Conservation (phyloP, 2,329 filamentous ascomycete species). For the Exophiala xenobiotica region DNA sequence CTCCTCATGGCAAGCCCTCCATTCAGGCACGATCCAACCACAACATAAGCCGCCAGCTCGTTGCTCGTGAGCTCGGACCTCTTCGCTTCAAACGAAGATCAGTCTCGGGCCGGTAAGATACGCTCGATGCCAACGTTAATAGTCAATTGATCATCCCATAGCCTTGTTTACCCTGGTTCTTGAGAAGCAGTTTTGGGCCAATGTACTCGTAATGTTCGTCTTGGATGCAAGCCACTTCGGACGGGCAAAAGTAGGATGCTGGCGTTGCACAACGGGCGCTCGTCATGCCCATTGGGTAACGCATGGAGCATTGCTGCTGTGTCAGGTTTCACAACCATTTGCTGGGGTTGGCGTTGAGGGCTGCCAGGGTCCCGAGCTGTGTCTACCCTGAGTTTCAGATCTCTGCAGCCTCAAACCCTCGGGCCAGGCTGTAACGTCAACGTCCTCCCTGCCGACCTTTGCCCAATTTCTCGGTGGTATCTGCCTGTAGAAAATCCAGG, state of each 20-base stretch:
- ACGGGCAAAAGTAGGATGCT: too few relatives aligned
- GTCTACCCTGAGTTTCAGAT: not conserved
- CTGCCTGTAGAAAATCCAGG: not conserved
- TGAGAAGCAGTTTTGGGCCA: too few relatives aligned
- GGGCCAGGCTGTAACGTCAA: not conserved
- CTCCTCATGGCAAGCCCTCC: not conserved
- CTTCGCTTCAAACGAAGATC: not conserved
- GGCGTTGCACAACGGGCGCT: not conserved
- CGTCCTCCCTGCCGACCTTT: not conserved
- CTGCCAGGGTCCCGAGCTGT: not conserved
- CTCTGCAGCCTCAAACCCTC: not conserved
- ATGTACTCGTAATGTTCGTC: too few relatives aligned
- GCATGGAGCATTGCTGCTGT: not conserved
- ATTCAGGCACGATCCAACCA: not conserved
- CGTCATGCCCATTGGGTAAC: not conserved
- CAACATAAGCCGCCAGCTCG: not conserved
- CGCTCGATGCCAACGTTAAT: too few relatives aligned
- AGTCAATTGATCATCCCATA: too few relatives aligned
- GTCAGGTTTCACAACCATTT: not conserved
- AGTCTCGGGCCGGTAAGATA: not conserved
- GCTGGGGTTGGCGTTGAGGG: not conserved
- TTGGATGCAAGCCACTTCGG: too few relatives aligned
- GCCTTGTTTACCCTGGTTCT: too few relatives aligned
- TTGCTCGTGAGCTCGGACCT: not conserved
- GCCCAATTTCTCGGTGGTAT: not conserved